These are phyloP conservation scores for Cryptococcus sp. DNA, from an alignment of 1,284 basidiomycete species.

Conservation along the genomic window DNA sequence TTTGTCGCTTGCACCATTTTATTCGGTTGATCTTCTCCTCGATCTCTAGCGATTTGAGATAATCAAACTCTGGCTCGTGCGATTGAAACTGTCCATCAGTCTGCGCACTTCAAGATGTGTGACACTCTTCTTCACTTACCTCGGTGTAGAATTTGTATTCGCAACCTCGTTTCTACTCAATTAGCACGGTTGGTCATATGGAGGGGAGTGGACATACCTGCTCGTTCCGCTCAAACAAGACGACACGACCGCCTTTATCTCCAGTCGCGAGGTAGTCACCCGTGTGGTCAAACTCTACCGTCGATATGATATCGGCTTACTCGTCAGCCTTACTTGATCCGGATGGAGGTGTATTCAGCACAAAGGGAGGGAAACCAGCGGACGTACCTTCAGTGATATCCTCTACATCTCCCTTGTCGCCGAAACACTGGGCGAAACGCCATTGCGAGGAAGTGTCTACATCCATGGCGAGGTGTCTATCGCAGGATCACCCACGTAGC, in stretches of 20 bases:
- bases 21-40: constrained; percentile 99
- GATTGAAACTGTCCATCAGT: constrained; percentile 63
- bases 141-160: constrained; percentile 99
- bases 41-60: constrained; percentile 98
- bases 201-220: constrained; percentile 57
- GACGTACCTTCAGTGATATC: constrained; percentile 93
- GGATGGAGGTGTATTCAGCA: constrained; percentile 9
- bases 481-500: not conserved
- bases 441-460: constrained; percentile 73
- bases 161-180: constrained; percentile 89
- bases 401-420: constrained; percentile 97
- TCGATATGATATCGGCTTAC: constrained; percentile 95
- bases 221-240: constrained; percentile 97
- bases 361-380: constrained; percentile 2
- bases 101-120: no score
- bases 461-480: constrained; percentile 51
- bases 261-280: constrained; percentile 99
- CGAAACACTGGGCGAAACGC: constrained; percentile 99
- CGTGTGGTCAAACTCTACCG: constrained; percentile 99
- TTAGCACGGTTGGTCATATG: not conserved
- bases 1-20: constrained; percentile 98
- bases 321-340: constrained; percentile 14
- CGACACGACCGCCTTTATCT: constrained; percentile 98
- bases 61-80: constrained; percentile 99
- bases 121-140: constrained; percentile 25